These are phyloP conservation scores for Ophiostoma sp. DNA, from an alignment of 2,329 filamentous ascomycete species.

Conservation along the genomic window DNA sequence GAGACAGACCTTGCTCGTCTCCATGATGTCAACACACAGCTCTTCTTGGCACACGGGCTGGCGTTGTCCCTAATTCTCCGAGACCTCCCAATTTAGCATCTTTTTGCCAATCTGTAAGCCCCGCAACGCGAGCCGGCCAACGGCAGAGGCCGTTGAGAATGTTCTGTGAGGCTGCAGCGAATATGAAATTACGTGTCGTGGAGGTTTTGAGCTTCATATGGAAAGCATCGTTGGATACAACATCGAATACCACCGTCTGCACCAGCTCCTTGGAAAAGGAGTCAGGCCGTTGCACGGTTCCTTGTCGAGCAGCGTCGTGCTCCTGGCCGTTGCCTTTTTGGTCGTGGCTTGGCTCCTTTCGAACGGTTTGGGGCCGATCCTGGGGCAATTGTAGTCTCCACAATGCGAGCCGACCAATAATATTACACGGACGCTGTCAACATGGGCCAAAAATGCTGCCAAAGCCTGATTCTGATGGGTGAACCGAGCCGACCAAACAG, in stretches of 20 bases:
- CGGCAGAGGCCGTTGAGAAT: neutral
- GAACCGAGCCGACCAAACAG: neutral
- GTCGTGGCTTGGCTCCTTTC: neutral
- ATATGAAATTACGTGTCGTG: neutral
- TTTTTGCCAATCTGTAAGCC: neutral
- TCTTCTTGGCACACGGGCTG: neutral
- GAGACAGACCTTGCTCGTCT: too few species aligned
- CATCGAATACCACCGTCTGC: too few species aligned
- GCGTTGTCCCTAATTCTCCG: neutral
- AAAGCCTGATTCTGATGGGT: too few species aligned
- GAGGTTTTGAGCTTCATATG: too few species aligned
- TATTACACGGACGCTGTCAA: conserved; percentile 1
- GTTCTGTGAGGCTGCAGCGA: conserved; percentile 1
- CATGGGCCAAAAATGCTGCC: too few species aligned
- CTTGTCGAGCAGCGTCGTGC: neutral
- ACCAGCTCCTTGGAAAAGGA: neutral
- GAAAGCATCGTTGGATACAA: too few species aligned
- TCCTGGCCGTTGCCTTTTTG: neutral
- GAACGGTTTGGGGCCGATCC: neutral
- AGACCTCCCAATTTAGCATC: neutral
- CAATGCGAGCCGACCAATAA: conserved; percentile 19
- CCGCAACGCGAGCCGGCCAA: conserved; percentile 19
- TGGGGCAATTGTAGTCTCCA: neutral
- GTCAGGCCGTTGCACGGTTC: neutral
- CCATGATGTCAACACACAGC: conserved; percentile 6